phyloP scores from a whole-genome alignment of 306 rosid genomes.

The Calophaca sinica region DNA sequence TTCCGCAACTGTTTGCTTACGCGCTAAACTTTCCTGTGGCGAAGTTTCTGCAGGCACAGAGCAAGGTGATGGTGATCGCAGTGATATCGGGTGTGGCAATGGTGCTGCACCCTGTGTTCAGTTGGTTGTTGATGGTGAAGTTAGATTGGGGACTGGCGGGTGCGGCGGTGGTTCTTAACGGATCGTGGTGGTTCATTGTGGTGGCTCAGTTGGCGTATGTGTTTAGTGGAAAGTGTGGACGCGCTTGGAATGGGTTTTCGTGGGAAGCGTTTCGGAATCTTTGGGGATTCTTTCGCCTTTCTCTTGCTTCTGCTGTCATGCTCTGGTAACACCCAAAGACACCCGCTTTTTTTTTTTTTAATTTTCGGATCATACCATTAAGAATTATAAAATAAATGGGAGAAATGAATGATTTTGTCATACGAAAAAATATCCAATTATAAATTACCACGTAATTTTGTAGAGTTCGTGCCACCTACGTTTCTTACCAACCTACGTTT shows the following conservation, averaged over 20 bases:
- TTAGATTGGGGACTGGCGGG: constrained; percentile 74
- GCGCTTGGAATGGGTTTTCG: constrained; percentile 36
- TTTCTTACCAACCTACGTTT: too few species aligned
- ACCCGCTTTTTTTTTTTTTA: too few species aligned
- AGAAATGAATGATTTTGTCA: too few species aligned
- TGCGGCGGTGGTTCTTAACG: constrained; percentile 68
- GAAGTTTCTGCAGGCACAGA: constrained; percentile 87
- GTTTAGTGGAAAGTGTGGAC: constrained; percentile 14
- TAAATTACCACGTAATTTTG: too few species aligned
- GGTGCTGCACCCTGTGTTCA: constrained; percentile 66
- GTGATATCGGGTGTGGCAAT: constrained; percentile 59
- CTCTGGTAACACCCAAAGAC: constrained; percentile 10
- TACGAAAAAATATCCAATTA: too few species aligned
- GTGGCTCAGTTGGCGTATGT: constrained; percentile 37
- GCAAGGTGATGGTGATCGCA: constrained; percentile 87
- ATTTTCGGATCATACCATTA: too few species aligned
- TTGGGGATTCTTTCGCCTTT: constrained; percentile 41
- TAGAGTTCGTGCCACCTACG: too few species aligned
- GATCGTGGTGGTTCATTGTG: constrained; percentile 77
- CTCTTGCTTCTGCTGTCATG: constrained; percentile 42
- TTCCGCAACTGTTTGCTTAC: constrained; percentile 87
- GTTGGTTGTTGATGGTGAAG: constrained; percentile 76
- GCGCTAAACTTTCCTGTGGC: constrained; percentile 72
- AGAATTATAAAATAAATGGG: too few species aligned
- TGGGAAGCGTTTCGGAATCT: constrained; percentile 39